These are phyloP conservation scores for Amanita pallidorosea DNA, from an alignment of 768 basidiomycete genomes.

Conservation along the genomic window DNA sequence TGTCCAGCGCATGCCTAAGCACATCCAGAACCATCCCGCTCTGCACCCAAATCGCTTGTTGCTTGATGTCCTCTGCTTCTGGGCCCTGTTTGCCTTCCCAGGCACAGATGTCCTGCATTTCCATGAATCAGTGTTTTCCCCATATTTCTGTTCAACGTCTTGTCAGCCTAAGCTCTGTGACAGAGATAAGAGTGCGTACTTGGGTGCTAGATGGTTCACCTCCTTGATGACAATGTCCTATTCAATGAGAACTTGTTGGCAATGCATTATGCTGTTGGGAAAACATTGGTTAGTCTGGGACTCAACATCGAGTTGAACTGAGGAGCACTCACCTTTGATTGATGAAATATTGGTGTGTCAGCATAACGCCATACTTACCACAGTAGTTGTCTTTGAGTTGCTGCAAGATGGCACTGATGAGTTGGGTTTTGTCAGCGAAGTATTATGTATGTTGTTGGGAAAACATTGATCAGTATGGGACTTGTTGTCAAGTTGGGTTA, in stretches of 20 bases:
- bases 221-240: slow-evolving; percentile 79
- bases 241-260: slow-evolving; percentile 73
- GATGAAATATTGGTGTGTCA: no score
- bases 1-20: slow-evolving; percentile 71
- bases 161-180: background rate
- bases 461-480: no score
- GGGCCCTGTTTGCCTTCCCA: slow-evolving; percentile 33
- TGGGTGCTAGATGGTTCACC: slow-evolving; percentile 52
- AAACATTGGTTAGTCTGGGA: no score
- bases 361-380: no score
- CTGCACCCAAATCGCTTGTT: slow-evolving; percentile 71
- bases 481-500: no score
- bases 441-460: no score
- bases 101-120: slow-evolving; percentile 51
- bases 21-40: slow-evolving; percentile 93
- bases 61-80: slow-evolving; percentile 15
- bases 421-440: no score
- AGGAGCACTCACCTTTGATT: no score
- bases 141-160: slow-evolving; percentile 83
- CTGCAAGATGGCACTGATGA: no score
- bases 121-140: slow-evolving; percentile 64
- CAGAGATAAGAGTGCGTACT: slow-evolving; percentile 28
- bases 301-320: no score
- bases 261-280: no score
- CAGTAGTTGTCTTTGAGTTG: no score